Percentiles rank a stretch among this genome's conserved stretches.
Evolutionary conservation across 768 basidiomycete genomes (phyloP).

Genomic region (Collybia sordida): DNA sequence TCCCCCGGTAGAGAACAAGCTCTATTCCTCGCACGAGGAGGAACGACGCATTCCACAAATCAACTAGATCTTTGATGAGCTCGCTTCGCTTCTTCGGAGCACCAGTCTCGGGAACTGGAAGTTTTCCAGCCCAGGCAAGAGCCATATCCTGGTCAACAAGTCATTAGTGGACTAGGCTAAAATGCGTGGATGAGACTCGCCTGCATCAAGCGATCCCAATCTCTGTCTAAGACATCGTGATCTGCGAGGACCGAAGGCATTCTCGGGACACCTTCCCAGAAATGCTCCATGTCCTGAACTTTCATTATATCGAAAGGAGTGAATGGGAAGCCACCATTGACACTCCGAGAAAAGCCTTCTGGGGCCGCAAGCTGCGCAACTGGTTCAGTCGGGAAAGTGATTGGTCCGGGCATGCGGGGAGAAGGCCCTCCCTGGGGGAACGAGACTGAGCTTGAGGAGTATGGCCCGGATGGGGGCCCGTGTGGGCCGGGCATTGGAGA

Average conservation of each 20-base stretch:
- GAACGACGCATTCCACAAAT: slow-evolving; percentile 79
- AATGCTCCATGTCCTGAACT: slow-evolving; percentile 76
- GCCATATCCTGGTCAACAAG: slow-evolving; percentile 56
- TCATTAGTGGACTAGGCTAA: neutral
- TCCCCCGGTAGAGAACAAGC: slow-evolving; percentile 77
- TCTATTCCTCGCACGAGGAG: slow-evolving; percentile 77
- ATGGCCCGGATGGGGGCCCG: slow-evolving; percentile 12
- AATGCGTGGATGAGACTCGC: slow-evolving; percentile 36
- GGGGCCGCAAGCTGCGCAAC: slow-evolving; percentile 55
- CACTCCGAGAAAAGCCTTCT: slow-evolving; percentile 72
- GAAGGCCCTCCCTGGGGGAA: slow-evolving; percentile 25
- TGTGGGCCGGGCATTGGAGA: slow-evolving; percentile 51
- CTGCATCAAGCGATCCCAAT: slow-evolving; percentile 80
- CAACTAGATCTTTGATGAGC: slow-evolving; percentile 68
- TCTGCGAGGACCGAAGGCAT: slow-evolving; percentile 72
- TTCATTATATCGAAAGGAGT: slow-evolving; percentile 69
- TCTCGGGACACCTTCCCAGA: slow-evolving; percentile 63
- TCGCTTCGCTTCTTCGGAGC: slow-evolving; percentile 55
- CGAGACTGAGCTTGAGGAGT: slow-evolving; percentile 17
- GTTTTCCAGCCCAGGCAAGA: slow-evolving; percentile 73
- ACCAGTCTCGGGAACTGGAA: slow-evolving; percentile 61
- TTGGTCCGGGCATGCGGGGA: slow-evolving; percentile 28
- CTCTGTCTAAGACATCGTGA: slow-evolving; percentile 76
- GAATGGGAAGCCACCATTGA: slow-evolving; percentile 66
- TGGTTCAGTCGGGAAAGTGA: slow-evolving; percentile 28